phyloP scores from a whole-genome alignment of 345 rosid genomes.

The Iberis pinnata region DNA sequence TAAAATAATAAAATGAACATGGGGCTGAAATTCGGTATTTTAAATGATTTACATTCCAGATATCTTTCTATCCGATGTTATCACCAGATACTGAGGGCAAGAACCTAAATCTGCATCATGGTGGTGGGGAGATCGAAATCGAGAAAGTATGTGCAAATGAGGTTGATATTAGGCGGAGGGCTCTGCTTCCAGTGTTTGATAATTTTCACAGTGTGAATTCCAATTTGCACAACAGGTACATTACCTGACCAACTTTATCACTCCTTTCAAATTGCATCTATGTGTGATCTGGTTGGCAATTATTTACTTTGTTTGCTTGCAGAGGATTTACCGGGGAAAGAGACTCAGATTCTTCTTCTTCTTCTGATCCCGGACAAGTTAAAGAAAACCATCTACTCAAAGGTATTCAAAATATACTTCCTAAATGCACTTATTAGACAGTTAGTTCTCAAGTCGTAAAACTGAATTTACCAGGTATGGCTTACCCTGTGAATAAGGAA shows the following conservation, averaged over 20 bases:
- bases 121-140: slow-evolving; percentile 64
- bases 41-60: slow-evolving; percentile 30
- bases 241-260: background rate
- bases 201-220: slow-evolving; percentile 51
- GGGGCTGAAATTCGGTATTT: background rate
- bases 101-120: slow-evolving; percentile 24
- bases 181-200: slow-evolving; percentile 73
- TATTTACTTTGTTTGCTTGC: background rate
- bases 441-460: no score
- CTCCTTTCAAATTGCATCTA: background rate
- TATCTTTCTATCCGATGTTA: slow-evolving; percentile 59
- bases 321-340: slow-evolving; percentile 18
- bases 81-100: slow-evolving; percentile 29
- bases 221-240: slow-evolving; percentile 55
- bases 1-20: background rate
- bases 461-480: slow-evolving; percentile 33
- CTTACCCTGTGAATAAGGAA: slow-evolving; percentile 36
- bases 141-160: slow-evolving; percentile 59
- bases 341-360: slow-evolving; percentile 27
- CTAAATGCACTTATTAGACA: no score
- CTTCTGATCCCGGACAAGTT: slow-evolving; percentile 26
- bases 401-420: slow-evolving; percentile 12
- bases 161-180: slow-evolving; percentile 72
- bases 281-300: background rate
- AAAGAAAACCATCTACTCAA: slow-evolving; percentile 27